phyloP scores from a whole-genome alignment of 805 yeast genomes.

The Hermanozyma aechmeae region DNA sequence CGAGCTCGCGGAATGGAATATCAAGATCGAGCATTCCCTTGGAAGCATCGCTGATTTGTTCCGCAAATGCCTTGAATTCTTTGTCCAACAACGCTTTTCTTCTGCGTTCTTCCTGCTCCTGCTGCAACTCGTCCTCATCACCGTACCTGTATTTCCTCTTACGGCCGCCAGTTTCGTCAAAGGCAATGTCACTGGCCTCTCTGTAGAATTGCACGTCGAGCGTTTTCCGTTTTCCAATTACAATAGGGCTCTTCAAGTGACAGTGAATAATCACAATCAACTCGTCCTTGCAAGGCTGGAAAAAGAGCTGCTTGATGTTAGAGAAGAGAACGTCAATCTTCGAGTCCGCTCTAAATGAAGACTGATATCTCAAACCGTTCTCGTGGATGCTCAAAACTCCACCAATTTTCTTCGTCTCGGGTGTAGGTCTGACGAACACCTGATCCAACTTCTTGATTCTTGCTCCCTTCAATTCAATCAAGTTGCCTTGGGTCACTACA shows the following conservation, averaged over 20 bases:
- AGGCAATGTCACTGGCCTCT: constrained; percentile 92
- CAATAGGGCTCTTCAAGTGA: constrained; percentile 84
- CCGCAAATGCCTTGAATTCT: constrained; percentile 85
- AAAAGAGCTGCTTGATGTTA: constrained; percentile 86
- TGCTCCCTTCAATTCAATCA: constrained; percentile 73
- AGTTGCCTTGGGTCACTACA: constrained; percentile 84
- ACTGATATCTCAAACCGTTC: constrained; percentile 91
- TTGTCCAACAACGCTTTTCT: constrained; percentile 84
- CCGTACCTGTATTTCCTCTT: constrained; percentile 85
- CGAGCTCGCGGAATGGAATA: constrained; percentile 90
- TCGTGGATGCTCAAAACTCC: constrained; percentile 88
- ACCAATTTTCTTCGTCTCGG: constrained; percentile 92
- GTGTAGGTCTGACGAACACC: constrained; percentile 89
- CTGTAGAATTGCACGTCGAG: constrained; percentile 93
- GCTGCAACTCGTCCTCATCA: constrained; percentile 96
- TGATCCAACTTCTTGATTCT: constrained; percentile 82
- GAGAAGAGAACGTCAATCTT: constrained; percentile 80
- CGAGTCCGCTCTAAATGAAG: constrained; percentile 77
- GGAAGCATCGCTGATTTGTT: constrained; percentile 81
- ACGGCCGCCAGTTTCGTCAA: constrained; percentile 94
- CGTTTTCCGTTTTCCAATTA: constrained; percentile 93
- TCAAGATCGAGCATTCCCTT: constrained; percentile 81
- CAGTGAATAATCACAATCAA: constrained; percentile 86
- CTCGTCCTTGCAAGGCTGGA: constrained; percentile 95
- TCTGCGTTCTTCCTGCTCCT: constrained; percentile 96